phyloP scores from a whole-genome alignment of 176 grass and related monocot species.

The Musa beccarii region DNA sequence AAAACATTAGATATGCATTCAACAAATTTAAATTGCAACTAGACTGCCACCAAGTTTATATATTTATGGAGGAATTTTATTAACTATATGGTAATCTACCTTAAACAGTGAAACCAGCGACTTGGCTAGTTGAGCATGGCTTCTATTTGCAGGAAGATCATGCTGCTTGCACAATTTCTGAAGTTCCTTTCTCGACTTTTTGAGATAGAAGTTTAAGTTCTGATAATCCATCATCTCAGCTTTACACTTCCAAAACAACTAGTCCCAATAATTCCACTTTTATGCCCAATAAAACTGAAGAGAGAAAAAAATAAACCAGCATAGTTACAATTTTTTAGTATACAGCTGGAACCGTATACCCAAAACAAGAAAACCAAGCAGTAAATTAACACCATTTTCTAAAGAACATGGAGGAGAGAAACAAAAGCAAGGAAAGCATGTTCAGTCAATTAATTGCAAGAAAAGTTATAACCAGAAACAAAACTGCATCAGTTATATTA shows the following conservation, averaged over 20 bases:
- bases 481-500: no score
- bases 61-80: background rate
- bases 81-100: constrained; percentile 17
- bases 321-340: background rate
- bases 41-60: no score
- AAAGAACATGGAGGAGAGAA: background rate
- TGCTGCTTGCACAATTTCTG: constrained; percentile 69
- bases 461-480: no score
- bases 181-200: constrained; percentile 49
- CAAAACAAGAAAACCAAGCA: no score
- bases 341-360: background rate
- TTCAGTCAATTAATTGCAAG: no score
- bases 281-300: background rate
- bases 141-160: constrained; percentile 61
- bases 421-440: no score
- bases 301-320: background rate
- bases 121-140: constrained; percentile 48
- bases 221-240: constrained; percentile 40
- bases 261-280: no score
- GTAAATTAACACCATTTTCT: background rate
- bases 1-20: constrained; percentile 2
- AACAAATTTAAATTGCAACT: background rate
- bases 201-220: constrained; percentile 40
- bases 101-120: constrained; percentile 45
- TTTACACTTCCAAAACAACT: background rate